phyloP scores from a whole-genome alignment of 2,329 filamentous ascomycete species.

The Trichoderma guizhouense region DNA sequence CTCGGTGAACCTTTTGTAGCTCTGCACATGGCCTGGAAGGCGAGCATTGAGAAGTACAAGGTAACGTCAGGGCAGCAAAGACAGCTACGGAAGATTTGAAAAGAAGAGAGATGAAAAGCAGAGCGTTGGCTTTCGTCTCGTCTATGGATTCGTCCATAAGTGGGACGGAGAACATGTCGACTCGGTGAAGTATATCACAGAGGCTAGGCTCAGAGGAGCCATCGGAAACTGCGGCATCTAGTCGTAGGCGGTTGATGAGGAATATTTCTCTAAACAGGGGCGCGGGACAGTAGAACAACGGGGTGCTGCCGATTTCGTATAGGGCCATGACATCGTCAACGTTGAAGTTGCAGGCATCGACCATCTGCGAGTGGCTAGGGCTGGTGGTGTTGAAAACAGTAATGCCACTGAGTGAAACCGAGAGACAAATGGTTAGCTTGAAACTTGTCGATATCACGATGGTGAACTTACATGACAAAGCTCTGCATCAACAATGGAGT shows the following conservation, averaged over 20 bases:
- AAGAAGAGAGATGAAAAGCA: background rate
- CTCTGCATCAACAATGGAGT: conserved; percentile 11
- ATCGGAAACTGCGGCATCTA: background rate
- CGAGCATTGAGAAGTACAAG: background rate
- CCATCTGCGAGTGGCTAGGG: background rate
- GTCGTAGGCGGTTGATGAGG: conserved; percentile 13
- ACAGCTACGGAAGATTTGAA: conserved; percentile 16
- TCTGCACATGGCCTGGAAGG: background rate
- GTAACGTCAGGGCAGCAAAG: background rate
- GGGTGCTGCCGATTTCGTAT: conserved; percentile 3
- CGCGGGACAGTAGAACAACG: conserved; percentile 8
- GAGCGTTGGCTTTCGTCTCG: background rate
- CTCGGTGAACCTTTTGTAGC: background rate
- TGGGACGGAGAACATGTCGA: background rate
- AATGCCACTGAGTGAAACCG: background rate
- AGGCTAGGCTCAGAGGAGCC: background rate
- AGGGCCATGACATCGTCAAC: conserved; percentile 12
- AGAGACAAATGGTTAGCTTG: background rate
- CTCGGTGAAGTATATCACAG: conserved; percentile 1
- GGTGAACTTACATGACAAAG: conserved; percentile 1
- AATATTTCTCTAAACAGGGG: conserved; percentile 13
- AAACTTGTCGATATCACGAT: background rate
- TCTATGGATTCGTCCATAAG: background rate
- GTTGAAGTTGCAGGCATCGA: conserved; percentile 13
- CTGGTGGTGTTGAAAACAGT: conserved; percentile 18